Conservation (phyloP, 306 rosid genomes). For the Medicago arabica region DNA sequence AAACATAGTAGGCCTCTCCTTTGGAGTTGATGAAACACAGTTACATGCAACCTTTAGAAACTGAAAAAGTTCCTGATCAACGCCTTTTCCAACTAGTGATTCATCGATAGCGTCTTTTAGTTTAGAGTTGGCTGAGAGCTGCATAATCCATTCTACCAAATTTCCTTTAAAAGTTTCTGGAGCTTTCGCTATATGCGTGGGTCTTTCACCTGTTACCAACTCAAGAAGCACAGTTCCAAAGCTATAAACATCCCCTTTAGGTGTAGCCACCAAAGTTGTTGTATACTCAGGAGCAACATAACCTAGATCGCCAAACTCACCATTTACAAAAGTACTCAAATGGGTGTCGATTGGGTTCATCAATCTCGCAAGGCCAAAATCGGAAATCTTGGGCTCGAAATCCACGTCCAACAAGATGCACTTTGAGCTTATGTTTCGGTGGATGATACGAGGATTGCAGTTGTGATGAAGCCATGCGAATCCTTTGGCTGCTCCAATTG, state of each 20-base stretch:
- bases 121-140: conserved; percentile 55
- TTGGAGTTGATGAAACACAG: conserved; percentile 64
- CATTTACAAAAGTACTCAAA: conserved; percentile 96
- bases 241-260: conserved; percentile 89
- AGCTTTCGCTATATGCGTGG: conserved; percentile 72
- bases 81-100: conserved; percentile 71
- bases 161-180: conserved; percentile 85
- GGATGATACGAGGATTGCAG: conserved; percentile 93
- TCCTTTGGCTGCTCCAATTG: conserved; percentile 92
- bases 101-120: conserved; percentile 67
- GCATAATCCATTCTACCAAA: conserved; percentile 76
- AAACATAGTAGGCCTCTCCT: conserved; percentile 95
- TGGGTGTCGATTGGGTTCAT: conserved; percentile 95
- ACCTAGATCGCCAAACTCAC: conserved; percentile 94
- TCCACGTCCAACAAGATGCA: conserved; percentile 78
- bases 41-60: conserved; percentile 81
- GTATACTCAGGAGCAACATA: conserved; percentile 95
- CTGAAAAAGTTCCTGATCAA: conserved; percentile 71
- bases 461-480: conserved; percentile 93
- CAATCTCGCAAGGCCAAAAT: conserved; percentile 95
- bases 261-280: conserved; percentile 87
- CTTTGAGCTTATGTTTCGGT: conserved; percentile 92
- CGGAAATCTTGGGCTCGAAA: conserved; percentile 88
- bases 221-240: conserved; percentile 90
- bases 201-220: conserved; percentile 85